A percentile compares a stretch with the other conserved stretches of the same genome.
phyloP scores from a whole-genome alignment of 768 basidiomycete genomes.

The Coprinopsis sp. region DNA sequence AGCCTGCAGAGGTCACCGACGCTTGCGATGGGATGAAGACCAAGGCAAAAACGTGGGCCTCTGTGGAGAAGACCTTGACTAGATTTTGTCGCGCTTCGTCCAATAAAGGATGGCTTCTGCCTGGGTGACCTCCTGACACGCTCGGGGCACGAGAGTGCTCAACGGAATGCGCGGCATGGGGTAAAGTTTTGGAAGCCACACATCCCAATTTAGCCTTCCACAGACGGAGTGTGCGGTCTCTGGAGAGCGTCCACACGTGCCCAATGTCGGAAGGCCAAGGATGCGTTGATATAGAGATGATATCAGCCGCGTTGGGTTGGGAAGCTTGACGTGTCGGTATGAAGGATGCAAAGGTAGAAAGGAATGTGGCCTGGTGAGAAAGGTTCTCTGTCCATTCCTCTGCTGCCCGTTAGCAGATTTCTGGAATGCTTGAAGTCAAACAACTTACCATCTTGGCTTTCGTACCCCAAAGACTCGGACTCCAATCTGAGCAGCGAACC shows the following conservation, averaged over 20 bases:
- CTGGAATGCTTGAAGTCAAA: conserved; percentile 5
- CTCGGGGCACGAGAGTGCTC: conserved; percentile 17
- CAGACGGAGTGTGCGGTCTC: conserved; percentile 77
- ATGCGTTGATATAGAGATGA: conserved; percentile 68
- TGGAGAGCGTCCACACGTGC: conserved; percentile 79
- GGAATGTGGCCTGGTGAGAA: conserved; percentile 61
- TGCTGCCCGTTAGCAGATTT: conserved; percentile 24
- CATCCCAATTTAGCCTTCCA: conserved; percentile 81
- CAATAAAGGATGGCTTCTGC: conserved; percentile 40
- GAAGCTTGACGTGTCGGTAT: conserved; percentile 49
- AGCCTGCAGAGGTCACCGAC: conserved; percentile 67
- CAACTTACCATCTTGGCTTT: conserved; percentile 53
- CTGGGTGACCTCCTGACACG: conserved; percentile 15
- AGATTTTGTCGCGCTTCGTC: conserved; percentile 60
- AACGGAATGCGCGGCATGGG: conserved; percentile 19
- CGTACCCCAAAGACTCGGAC: conserved; percentile 51
- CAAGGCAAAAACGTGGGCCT: conserved; percentile 52
- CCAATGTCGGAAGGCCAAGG: conserved; percentile 73
- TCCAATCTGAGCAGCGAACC: conserved; percentile 70
- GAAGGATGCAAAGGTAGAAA: conserved; percentile 64
- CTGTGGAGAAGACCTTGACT: conserved; percentile 58
- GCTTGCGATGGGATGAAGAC: conserved; percentile 68
- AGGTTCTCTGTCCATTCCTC: conserved; percentile 70
- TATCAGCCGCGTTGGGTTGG: conserved; percentile 47
- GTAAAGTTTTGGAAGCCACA: conserved; percentile 54